phyloP scores from a whole-genome alignment of 352 stramenopile genomes.

The Phytophthora cryptogea region DNA sequence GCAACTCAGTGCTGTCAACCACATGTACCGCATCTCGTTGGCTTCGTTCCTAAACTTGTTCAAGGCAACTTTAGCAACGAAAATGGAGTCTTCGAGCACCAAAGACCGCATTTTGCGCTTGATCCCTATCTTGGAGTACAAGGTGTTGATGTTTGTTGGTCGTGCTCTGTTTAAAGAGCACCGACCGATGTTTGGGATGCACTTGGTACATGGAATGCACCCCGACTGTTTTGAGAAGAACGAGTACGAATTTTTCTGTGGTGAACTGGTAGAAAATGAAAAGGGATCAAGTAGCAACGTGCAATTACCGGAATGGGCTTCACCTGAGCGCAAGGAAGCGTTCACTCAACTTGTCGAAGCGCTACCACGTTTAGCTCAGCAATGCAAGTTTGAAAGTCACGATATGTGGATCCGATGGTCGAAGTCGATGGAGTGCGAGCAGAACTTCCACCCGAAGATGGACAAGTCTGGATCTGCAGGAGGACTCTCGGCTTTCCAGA shows the following conservation, averaged over 20 bases:
- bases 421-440: constrained; percentile 89
- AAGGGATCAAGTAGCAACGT: constrained; percentile 21
- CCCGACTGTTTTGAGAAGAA: constrained; percentile 91
- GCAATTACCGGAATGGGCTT: constrained; percentile 74
- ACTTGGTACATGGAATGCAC: constrained; percentile 94
- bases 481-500: constrained; percentile 90
- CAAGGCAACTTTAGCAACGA: constrained; percentile 73
- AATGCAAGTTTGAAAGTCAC: constrained; percentile 84
- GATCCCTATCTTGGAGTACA: constrained; percentile 87
- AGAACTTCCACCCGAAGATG: constrained; percentile 90
- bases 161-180: constrained; percentile 94
- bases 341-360: constrained; percentile 82
- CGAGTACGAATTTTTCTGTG: constrained; percentile 94
- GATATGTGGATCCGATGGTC: constrained; percentile 92
- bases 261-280: constrained; percentile 63
- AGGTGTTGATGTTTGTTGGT: constrained; percentile 92
- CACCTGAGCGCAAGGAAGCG: constrained; percentile 84
- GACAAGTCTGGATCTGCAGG: constrained; percentile 53
- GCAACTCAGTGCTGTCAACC: constrained; percentile 88
- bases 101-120: constrained; percentile 85
- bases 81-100: constrained; percentile 77
- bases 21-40: constrained; percentile 97
- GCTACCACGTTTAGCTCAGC: constrained; percentile 63
- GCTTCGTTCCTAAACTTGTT: constrained; percentile 91
- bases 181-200: constrained; percentile 93